Percentiles rank a stretch among this genome's conserved stretches.
These are phyloP conservation scores for Plasmodium yoelii DNA, from an alignment of 169 alveolate species.

Conservation along the genomic window DNA sequence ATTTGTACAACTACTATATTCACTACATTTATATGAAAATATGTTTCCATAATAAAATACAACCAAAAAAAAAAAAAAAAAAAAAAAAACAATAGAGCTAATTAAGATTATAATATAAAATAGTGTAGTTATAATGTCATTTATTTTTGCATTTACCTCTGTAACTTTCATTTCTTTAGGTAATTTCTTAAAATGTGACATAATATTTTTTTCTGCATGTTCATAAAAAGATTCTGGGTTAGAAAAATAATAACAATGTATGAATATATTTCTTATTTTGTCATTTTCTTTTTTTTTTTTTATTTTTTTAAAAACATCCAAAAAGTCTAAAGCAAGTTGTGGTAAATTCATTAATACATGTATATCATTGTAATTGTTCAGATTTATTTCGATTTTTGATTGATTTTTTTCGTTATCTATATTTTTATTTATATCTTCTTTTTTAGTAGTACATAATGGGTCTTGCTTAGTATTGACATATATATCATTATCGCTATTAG, in stretches of 20 bases:
- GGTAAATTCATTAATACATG: slow-evolving; percentile 94
- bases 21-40: background rate
- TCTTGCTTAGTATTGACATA: background rate
- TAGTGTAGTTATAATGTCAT: too few relatives aligned
- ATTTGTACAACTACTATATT: background rate
- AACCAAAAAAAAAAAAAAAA: too few relatives aligned
- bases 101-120: too few relatives aligned
- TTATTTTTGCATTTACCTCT: slow-evolving; percentile 6
- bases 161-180: slow-evolving; percentile 66
- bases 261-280: slow-evolving; percentile 36
- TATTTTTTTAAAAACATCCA: slow-evolving; percentile 80
- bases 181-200: slow-evolving; percentile 17
- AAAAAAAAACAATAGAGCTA: too few relatives aligned
- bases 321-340: slow-evolving; percentile 89
- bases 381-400: slow-evolving; percentile 76
- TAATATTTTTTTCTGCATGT: slow-evolving; percentile 43
- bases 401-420: background rate
- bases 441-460: background rate
- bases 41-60: too few relatives aligned
- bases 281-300: background rate
- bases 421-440: background rate
- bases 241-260: slow-evolving; percentile 64
- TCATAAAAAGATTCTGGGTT: slow-evolving; percentile 68
- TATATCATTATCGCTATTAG: background rate
- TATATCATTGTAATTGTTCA: slow-evolving; percentile 77